Percentiles rank a stretch among this genome's conserved stretches.
Conservation (phyloP, 1,284 basidiomycete species). For the Cutaneotrichosporon sp. region DNA sequence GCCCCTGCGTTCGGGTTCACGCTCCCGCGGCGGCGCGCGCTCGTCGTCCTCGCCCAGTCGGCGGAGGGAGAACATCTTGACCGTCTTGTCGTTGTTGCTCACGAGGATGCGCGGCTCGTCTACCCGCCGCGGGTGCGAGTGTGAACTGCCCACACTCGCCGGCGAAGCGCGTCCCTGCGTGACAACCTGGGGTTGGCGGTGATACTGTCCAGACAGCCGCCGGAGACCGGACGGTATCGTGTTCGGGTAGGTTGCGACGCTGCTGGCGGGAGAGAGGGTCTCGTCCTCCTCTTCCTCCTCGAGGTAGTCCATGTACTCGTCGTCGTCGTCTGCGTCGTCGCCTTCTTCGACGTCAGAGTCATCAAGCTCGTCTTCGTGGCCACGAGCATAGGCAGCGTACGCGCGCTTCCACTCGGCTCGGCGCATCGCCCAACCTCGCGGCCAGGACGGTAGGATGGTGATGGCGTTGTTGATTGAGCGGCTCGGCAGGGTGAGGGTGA, state of each 20-base stretch:
- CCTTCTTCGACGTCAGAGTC: slow-evolving; percentile 20
- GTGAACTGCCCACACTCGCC: background rate
- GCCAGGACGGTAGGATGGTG: slow-evolving; percentile 45
- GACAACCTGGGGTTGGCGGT: slow-evolving; percentile 29
- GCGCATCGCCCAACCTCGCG: slow-evolving; percentile 32
- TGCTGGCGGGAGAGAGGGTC: slow-evolving; percentile 16
- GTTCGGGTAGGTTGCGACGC: slow-evolving; percentile 51
- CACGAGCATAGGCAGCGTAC: slow-evolving; percentile 16
- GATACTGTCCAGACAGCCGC: slow-evolving; percentile 5
- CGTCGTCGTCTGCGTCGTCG: slow-evolving; percentile 23
- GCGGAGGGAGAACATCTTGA: slow-evolving; percentile 48
- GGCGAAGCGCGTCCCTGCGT: slow-evolving; percentile 14
- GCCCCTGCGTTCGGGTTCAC: background rate
- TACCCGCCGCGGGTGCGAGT: background rate
- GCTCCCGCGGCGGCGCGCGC: background rate
- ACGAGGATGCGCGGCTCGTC: slow-evolving; percentile 51
- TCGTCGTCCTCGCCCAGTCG: background rate
- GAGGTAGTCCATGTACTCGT: slow-evolving; percentile 24
- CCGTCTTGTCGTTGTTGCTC: slow-evolving; percentile 52
- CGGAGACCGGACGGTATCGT: slow-evolving; percentile 46
- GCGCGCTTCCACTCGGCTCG: slow-evolving; percentile 19
- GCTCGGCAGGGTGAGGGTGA: slow-evolving; percentile 38
- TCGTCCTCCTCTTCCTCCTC: slow-evolving; percentile 21
- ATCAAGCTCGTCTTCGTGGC: slow-evolving; percentile 12
- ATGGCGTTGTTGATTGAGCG: slow-evolving; percentile 53